Conservation (phyloP, 805 yeast genomes). For the Candida piceae region DNA sequence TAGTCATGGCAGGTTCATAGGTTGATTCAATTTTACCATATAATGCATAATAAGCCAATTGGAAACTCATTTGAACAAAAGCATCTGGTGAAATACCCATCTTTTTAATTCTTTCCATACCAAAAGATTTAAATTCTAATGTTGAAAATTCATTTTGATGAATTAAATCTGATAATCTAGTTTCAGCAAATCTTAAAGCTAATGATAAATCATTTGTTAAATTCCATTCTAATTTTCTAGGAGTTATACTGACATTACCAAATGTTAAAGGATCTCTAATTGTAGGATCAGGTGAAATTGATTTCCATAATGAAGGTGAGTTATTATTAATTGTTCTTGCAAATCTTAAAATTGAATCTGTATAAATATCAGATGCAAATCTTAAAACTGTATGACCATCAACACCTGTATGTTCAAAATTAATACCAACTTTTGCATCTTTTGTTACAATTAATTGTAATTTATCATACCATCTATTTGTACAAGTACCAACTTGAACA, state of each 20-base stretch:
- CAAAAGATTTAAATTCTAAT: conserved; percentile 67
- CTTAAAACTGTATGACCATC: conserved; percentile 93
- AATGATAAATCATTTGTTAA: conserved; percentile 72
- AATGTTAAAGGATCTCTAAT: conserved; percentile 37
- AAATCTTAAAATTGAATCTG: conserved; percentile 83
- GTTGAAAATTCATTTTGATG: conserved; percentile 85
- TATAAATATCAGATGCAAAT: conserved; percentile 84
- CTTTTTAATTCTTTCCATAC: conserved; percentile 71
- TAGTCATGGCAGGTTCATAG: conserved; percentile 96
- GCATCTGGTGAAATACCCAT: conserved; percentile 94
- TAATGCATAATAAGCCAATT: conserved; percentile 85
- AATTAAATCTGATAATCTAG: conserved; percentile 79
- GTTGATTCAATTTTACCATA: conserved; percentile 93
- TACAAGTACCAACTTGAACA: conserved; percentile 89
- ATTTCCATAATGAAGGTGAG: conserved; percentile 67
- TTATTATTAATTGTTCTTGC: conserved; percentile 77
- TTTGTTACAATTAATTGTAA: conserved; percentile 80
- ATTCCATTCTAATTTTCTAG: conserved; percentile 86
- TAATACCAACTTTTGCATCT: conserved; percentile 89
- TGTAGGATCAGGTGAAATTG: conserved; percentile 43
- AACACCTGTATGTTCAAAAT: conserved; percentile 91
- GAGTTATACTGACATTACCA: conserved; percentile 56
- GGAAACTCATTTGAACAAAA: conserved; percentile 89
- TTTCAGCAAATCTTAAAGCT: conserved; percentile 85
- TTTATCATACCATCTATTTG: conserved; percentile 90